These are phyloP conservation scores for Gossypium schwendimanii DNA, from an alignment of 441 rosid genomes.

Conservation along the genomic window DNA sequence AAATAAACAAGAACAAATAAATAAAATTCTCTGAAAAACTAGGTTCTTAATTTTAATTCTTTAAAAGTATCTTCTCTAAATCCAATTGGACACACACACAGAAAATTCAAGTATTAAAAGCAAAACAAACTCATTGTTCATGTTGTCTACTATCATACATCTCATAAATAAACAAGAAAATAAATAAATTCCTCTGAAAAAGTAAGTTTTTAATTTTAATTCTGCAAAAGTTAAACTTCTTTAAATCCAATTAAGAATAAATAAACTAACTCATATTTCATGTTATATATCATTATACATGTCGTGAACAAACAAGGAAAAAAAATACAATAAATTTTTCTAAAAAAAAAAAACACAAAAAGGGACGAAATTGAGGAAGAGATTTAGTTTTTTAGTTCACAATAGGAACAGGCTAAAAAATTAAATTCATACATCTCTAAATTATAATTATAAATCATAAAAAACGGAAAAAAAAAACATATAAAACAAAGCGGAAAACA, in stretches of 20 bases:
- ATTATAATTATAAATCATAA: no score
- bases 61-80: not conserved
- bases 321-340: not conserved
- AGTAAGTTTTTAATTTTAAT: no score
- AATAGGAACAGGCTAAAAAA: not conserved
- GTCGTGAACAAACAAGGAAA: no score
- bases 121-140: not conserved
- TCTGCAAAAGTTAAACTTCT: not conserved
- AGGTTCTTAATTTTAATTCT: not conserved
- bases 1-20: not conserved
- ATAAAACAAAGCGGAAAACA: no score
- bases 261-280: no score
- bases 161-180: not conserved
- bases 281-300: no score
- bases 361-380: not conserved
- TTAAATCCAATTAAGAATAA: not conserved
- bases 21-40: not conserved
- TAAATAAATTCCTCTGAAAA: not conserved
- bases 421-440: not conserved
- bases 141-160: not conserved
- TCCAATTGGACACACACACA: not conserved
- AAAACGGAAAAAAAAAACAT: no score
- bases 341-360: not conserved
- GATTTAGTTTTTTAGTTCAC: not conserved
- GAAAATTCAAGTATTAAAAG: not conserved